Conservation (phyloP, 1,139 yeast species). For the Candida buenavistaensis region DNA sequence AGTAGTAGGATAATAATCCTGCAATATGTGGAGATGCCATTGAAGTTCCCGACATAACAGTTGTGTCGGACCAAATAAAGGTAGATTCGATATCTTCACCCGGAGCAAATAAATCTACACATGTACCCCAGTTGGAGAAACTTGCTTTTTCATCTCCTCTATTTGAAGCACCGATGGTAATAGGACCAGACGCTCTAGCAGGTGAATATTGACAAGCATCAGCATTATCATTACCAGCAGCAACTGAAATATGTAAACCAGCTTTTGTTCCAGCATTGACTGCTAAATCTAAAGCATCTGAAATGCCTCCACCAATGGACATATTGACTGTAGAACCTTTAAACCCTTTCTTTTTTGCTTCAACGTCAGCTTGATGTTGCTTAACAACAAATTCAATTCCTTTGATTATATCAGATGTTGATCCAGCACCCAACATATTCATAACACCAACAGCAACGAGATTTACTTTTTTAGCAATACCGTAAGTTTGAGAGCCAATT, state of each 20-base stretch:
- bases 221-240: conserved; percentile 85
- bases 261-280: conserved; percentile 82
- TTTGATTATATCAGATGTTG: conserved; percentile 78
- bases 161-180: conserved; percentile 84
- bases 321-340: conserved; percentile 88
- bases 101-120: conserved; percentile 86
- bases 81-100: conserved; percentile 81
- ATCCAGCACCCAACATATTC: conserved; percentile 56
- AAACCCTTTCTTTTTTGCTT: conserved; percentile 60
- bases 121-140: conserved; percentile 79
- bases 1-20: conserved; percentile 84
- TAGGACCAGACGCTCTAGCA: conserved; percentile 72
- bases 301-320: conserved; percentile 88
- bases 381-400: conserved; percentile 80
- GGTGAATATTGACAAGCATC: conserved; percentile 87
- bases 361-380: conserved; percentile 58
- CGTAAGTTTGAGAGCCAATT: conserved; percentile 70
- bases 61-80: conserved; percentile 73
- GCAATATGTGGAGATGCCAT: conserved; percentile 99
- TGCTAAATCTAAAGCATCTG: conserved; percentile 77
- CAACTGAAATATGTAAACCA: conserved; percentile 82
- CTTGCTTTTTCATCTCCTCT: conserved; percentile 73
- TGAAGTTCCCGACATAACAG: conserved; percentile 91
- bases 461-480: conserved; percentile 76
- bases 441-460: conserved; percentile 73